phyloP scores from a whole-genome alignment of 2,329 filamentous ascomycete species.

The Hypoxylon sp. region DNA sequence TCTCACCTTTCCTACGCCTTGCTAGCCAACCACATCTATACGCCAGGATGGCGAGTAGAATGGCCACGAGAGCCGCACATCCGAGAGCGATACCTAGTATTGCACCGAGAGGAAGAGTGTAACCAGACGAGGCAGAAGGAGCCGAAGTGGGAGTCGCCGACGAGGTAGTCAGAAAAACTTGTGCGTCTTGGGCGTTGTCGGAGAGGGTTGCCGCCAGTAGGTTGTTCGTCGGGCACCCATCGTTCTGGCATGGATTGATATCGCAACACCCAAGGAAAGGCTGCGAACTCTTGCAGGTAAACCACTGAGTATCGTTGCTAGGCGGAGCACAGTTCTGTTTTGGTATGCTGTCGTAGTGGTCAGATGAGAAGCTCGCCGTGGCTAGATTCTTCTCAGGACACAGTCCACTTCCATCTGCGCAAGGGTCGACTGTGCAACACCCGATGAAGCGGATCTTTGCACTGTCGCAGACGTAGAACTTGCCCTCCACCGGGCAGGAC shows the following conservation, averaged over 20 bases:
- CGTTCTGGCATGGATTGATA: constrained; percentile 49
- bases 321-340: constrained; percentile 51
- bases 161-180: constrained; percentile 39
- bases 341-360: constrained; percentile 50
- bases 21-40: constrained; percentile 44
- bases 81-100: constrained; percentile 44
- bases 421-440: constrained; percentile 56
- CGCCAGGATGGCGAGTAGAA: constrained; percentile 40
- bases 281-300: constrained; percentile 49
- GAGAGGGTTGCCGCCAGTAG: constrained; percentile 46
- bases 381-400: constrained; percentile 53
- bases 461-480: constrained; percentile 51
- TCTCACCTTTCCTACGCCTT: constrained; percentile 31
- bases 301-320: constrained; percentile 48
- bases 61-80: constrained; percentile 36
- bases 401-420: constrained; percentile 49
- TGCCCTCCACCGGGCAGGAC: constrained; percentile 48
- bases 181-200: constrained; percentile 31
- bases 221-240: constrained; percentile 49
- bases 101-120: constrained; percentile 35
- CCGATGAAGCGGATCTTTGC: constrained; percentile 54
- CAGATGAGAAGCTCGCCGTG: constrained; percentile 51
- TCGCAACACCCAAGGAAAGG: constrained; percentile 56
- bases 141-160: constrained; percentile 20
- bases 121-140: constrained; percentile 11